phyloP scores from a whole-genome alignment of 305 asterid species.

The Fraxinus nigra region DNA sequence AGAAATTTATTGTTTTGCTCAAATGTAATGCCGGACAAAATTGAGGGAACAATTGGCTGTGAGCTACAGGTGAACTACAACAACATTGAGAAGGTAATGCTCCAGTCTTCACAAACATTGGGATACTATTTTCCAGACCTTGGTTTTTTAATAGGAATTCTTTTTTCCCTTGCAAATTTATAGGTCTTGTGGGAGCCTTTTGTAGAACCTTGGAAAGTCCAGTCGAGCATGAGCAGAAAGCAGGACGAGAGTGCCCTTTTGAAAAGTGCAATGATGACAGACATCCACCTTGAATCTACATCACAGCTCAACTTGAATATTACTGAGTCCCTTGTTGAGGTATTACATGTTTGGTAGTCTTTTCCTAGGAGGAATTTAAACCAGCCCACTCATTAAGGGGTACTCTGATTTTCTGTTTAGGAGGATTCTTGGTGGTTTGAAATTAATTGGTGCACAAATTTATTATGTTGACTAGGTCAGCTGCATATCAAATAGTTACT shows the following conservation, averaged over 20 bases:
- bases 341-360: constrained; percentile 21
- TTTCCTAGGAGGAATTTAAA: constrained; percentile 12
- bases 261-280: constrained; percentile 54
- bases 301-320: constrained; percentile 77
- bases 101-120: not conserved
- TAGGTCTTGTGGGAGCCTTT: constrained; percentile 97
- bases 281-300: constrained; percentile 62
- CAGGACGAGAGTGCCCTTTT: constrained; percentile 62
- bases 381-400: constrained; percentile 10
- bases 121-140: constrained; percentile 18
- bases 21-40: constrained; percentile 42
- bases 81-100: constrained; percentile 80
- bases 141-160: constrained; percentile 11
- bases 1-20: constrained; percentile 45
- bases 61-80: constrained; percentile 89
- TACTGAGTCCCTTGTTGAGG: constrained; percentile 90
- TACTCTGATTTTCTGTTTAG: constrained; percentile 4
- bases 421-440: constrained; percentile 11
- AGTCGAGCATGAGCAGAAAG: constrained; percentile 54
- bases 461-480: constrained; percentile 13
- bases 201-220: constrained; percentile 85
- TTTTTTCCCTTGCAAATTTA: constrained; percentile 21
- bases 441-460: not conserved
- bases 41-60: constrained; percentile 59
- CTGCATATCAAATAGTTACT: not conserved